Base-by-base conservation (phyloP, 225 moss, liverwort and hornwort species). In the Anthoceros angustus region DNA sequence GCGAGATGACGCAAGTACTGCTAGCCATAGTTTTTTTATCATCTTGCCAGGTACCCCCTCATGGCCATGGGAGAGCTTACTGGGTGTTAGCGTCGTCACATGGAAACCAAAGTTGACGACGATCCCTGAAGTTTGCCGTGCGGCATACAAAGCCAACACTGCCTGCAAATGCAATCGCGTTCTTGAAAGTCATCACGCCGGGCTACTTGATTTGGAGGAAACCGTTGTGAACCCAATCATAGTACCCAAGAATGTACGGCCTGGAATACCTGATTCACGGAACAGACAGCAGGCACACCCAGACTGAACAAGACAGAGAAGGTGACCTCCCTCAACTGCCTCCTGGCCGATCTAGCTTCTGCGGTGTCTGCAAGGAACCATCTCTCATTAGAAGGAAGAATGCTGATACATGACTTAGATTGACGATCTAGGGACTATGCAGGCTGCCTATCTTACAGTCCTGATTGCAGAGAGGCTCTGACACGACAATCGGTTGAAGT, bases 101-200 rank as follows among this genome's bases (percentile, higher is more conserved):
- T 78, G 76, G 68, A 83, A 86, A 41, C 83, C 86, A 61, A 86
- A 83, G 40, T 86, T 86, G 69, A 86, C 78, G 25, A 78, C 86
- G 65, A 86, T 77, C 63, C 86, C 86, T 68, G 80, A 86, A 8
- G 76, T 72, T 38, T 42, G 76, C 64, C 71, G 72, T 62, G 86
- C 74, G 71, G 83, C 73, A 71, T 76, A 80, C 42, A 86, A 83
- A 60, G 83, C 83, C 67, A 86, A 71, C 23, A 86, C 63, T 69
- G 80, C 83, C 80, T 85, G 72, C 41, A 39, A 43, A 25, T 7
- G 14, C 10, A 64, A 8, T 9, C 64, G 7, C 55, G 55, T 23
- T 9, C 55, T 6, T 18, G 1, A 1, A 7, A 55, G 4, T 55
- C 55, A 55, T 32, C 55, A 48, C 46, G 23, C 55, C 55, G 18